Evolutionary conservation across 345 rosid genomes (phyloP), one percentile per base, ranked within the genome.

Genomic region (Cardamine occulta): DNA sequence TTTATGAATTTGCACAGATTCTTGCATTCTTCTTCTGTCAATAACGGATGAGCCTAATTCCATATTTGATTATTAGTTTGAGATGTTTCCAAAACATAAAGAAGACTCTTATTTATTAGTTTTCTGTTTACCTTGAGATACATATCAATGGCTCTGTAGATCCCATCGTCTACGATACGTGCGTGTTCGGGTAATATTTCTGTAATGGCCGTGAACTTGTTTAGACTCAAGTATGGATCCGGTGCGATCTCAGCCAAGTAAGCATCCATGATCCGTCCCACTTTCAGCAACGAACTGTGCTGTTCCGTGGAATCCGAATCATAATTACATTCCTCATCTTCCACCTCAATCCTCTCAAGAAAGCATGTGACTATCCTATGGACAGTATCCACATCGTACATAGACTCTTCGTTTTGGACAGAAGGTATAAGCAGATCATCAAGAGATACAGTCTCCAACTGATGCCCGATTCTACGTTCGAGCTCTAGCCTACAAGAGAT

Each of bases 361-460:
- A 89, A 91, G 61, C 79, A 85, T 31, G 82, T 77, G 3, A 93
- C 78, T 74, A 93, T 86, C 39, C 93, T 75, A 21, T 91, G 90
- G 66, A 89, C 86, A 18, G 92, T 83, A 55, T 93, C 96, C 3
- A 89, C 85, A 70, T 93, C 93, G 7, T 91, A 93, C 52, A 89
- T 56, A 7, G 96, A 85, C 62, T 88, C 96, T 6, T 89, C 92
- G 6, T 80, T 73, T 28, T 80, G 81, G 18, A 87, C 78, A 48
- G 89, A 89, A 10, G 97, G 97, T 60, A 93, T 93, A 35, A 93
- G 90, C 78, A 93, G 83, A 80, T 93, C 96, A 68, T 91, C 93
- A 2, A 93, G 88, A 0, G 73, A 80, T 21, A 79, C 96, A 78
- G 74, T 84, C 59, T 93, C 97, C 31, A 93, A 74, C 74, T 85